A percentile compares a stretch with the other conserved stretches of the same genome.
Conservation (phyloP, 2,329 filamentous ascomycete genomes). For the Colletotrichum sp. region DNA sequence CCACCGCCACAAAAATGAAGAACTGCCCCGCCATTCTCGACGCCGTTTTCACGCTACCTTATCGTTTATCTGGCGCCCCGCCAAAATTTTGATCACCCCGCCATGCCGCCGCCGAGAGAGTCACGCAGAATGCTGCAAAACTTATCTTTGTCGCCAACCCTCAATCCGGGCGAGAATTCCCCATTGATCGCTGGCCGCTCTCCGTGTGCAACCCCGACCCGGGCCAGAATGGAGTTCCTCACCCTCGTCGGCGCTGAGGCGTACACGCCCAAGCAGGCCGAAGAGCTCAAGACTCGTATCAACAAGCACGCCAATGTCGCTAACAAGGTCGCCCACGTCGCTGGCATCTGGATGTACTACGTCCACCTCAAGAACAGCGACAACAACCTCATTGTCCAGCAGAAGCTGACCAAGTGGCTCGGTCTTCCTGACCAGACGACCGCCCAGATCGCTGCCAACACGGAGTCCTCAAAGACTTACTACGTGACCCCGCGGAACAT, state of each 20-base stretch:
- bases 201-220: slow-evolving; percentile 18
- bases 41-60: slow-evolving; percentile 5
- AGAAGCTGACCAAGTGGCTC: slow-evolving; percentile 38
- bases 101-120: slow-evolving; percentile 12
- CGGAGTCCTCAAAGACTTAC: slow-evolving; percentile 38
- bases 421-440: slow-evolving; percentile 46
- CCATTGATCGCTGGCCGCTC: slow-evolving; percentile 19
- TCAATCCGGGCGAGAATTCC: slow-evolving; percentile 14
- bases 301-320: slow-evolving; percentile 37
- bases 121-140: slow-evolving; percentile 17
- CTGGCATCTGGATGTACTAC: slow-evolving; percentile 69
- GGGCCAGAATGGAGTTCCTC: slow-evolving; percentile 26
- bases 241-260: slow-evolving; percentile 49
- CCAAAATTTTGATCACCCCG: slow-evolving; percentile 20
- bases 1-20: slow-evolving; percentile 17
- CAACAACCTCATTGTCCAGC: slow-evolving; percentile 42
- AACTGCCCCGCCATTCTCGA: slow-evolving; percentile 10
- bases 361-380: slow-evolving; percentile 60
- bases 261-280: slow-evolving; percentile 49
- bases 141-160: slow-evolving; percentile 12
- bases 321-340: slow-evolving; percentile 46
- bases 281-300: slow-evolving; percentile 48
- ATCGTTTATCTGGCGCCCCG: slow-evolving; percentile 17
- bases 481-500: slow-evolving; percentile 85
- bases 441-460: slow-evolving; percentile 51